phyloP scores from a whole-genome alignment of 441 rosid genomes.

The Aleurites moluccanus region DNA sequence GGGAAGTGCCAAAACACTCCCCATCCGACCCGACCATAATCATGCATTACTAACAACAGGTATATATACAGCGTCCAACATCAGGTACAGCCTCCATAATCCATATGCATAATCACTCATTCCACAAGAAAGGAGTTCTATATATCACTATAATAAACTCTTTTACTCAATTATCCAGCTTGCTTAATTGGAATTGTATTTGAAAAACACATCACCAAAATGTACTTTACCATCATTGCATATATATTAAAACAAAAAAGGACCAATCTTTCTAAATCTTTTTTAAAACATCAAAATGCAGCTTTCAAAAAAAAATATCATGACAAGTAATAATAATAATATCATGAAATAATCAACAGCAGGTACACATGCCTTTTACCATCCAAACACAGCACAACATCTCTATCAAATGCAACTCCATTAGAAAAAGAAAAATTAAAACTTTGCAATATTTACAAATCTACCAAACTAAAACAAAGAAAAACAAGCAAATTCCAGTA shows the following conservation, averaged over 20 bases:
- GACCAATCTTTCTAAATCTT: background rate
- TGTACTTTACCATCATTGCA: background rate
- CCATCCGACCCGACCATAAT: background rate
- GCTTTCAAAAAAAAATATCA: background rate
- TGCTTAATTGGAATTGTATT: background rate
- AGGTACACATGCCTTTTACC: background rate
- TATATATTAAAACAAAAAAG: background rate
- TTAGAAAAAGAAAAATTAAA: background rate
- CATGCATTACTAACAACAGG: background rate
- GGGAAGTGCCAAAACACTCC: background rate
- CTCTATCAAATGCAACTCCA: slow-evolving; percentile 10
- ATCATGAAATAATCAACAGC: background rate
- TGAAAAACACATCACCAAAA: background rate
- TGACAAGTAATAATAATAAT: background rate
- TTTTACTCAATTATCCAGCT: background rate
- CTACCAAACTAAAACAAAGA: background rate
- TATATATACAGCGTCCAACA: no score
- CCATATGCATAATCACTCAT: background rate
- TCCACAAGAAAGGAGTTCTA: background rate
- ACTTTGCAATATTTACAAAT: background rate
- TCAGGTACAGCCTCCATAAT: no score
- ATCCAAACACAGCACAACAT: background rate
- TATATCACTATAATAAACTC: background rate
- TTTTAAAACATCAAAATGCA: background rate
- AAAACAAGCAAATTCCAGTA: background rate